These are phyloP conservation scores for Poteriospumella lacustris DNA, from an alignment of 108 stramenopile genomes.

Conservation along the genomic window DNA sequence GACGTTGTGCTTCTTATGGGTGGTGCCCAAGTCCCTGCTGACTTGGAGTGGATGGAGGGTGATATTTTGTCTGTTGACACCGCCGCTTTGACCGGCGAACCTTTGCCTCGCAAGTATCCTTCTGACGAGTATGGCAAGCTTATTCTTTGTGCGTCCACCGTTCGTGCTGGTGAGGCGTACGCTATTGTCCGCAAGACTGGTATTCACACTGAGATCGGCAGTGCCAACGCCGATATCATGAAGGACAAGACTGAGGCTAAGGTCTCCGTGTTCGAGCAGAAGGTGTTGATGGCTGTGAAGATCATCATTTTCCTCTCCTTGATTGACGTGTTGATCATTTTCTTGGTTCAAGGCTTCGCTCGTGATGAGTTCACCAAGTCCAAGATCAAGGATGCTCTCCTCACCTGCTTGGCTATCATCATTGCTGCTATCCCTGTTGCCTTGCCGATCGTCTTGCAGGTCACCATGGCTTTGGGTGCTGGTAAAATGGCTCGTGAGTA, in stretches of 20 bases:
- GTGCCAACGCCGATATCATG: constrained; percentile 62
- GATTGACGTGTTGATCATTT: constrained; percentile 57
- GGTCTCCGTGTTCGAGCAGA: constrained; percentile 64
- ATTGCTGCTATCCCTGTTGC: constrained; percentile 78
- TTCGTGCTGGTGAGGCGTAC: constrained; percentile 62
- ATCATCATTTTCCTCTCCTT: constrained; percentile 54
- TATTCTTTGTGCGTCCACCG: constrained; percentile 59
- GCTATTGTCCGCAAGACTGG: constrained; percentile 60
- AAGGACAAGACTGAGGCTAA: constrained; percentile 63
- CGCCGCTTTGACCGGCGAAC: constrained; percentile 74
- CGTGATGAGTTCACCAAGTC: constrained; percentile 4
- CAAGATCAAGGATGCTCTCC: background rate
- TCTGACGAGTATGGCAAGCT: constrained; percentile 52
- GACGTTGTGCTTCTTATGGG: constrained; percentile 69
- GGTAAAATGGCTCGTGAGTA: constrained; percentile 63
- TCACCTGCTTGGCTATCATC: constrained; percentile 55
- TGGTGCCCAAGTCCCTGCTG: constrained; percentile 71
- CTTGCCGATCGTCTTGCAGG: constrained; percentile 67
- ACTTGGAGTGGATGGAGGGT: constrained; percentile 62
- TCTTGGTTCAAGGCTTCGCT: constrained; percentile 40
- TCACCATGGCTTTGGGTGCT: constrained; percentile 73
- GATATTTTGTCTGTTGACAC: constrained; percentile 66
- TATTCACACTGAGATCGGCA: constrained; percentile 66
- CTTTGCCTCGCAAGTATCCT: constrained; percentile 62
- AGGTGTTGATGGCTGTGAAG: constrained; percentile 66